Percentiles rank a stretch among this genome's conserved stretches.
phyloP scores from a whole-genome alignment of 352 stramenopile genomes.

The Thraustotheca clavata region DNA sequence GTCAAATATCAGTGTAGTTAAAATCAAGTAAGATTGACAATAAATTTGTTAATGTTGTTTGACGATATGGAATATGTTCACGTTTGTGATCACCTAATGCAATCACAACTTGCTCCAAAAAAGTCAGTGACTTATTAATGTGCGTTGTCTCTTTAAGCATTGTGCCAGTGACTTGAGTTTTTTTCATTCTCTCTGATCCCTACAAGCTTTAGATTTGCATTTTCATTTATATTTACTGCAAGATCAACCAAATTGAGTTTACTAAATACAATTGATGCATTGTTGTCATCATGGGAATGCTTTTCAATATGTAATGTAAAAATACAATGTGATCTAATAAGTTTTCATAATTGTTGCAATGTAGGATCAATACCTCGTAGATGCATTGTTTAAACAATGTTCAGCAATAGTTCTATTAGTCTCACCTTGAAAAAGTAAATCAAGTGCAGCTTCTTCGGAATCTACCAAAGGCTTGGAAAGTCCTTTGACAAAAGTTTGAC shows the following conservation, averaged over 20 bases:
- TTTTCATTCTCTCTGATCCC: conserved; percentile 22
- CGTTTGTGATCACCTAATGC: conserved; percentile 67
- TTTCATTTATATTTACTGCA: conserved; percentile 17
- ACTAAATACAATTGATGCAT: not conserved
- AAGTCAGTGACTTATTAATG: conserved; percentile 95
- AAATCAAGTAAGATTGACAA: conserved; percentile 14
- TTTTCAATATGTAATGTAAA: conserved; percentile 72
- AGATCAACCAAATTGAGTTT: conserved; percentile 29
- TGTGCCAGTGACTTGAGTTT: conserved; percentile 33
- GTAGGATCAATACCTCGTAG: conserved; percentile 29
- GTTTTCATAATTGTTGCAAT: not conserved
- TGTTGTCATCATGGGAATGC: conserved; percentile 20
- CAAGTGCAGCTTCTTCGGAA: conserved; percentile 60
- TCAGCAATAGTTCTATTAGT: conserved; percentile 71
- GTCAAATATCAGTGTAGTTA: not conserved
- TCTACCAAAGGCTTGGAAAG: conserved; percentile 45
- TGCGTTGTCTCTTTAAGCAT: conserved; percentile 96
- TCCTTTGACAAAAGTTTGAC: conserved; percentile 57
- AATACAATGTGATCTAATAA: conserved; percentile 55
- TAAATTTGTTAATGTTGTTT: conserved; percentile 93
- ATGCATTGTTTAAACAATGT: conserved; percentile 69
- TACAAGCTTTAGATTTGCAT: not conserved
- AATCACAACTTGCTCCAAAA: conserved; percentile 93
- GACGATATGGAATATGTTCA: conserved; percentile 88
- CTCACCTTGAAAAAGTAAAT: conserved; percentile 71